These are phyloP conservation scores for Phytophthora lateralis DNA, from an alignment of 352 stramenopile genomes.

Conservation along the genomic window DNA sequence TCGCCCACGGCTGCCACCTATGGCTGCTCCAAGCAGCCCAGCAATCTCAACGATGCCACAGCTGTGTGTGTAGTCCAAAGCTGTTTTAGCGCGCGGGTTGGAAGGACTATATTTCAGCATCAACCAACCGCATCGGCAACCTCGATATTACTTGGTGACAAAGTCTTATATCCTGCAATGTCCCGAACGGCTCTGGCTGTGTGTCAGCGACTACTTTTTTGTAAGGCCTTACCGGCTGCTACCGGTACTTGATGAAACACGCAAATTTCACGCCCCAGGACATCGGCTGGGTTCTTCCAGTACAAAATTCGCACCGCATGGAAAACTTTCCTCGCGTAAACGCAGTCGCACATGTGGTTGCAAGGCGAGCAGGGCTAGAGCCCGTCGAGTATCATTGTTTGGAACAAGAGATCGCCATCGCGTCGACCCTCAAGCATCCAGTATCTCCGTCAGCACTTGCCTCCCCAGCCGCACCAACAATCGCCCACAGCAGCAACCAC, in stretches of 20 bases:
- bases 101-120: conserved; percentile 25
- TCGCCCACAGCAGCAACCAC: conserved; percentile 30
- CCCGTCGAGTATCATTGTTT: conserved; percentile 58
- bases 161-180: conserved; percentile 80
- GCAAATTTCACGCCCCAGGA: conserved; percentile 93
- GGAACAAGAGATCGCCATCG: conserved; percentile 46
- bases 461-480: conserved; percentile 28
- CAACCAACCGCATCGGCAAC: neutral
- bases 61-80: conserved; percentile 46
- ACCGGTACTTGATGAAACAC: conserved; percentile 99
- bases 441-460: conserved; percentile 13
- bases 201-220: conserved; percentile 92
- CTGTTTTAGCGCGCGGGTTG: conserved; percentile 37
- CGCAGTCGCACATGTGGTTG: conserved; percentile 82
- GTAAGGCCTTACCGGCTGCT: conserved; percentile 95
- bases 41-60: conserved; percentile 38
- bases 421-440: conserved; percentile 7
- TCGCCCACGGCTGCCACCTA: conserved; percentile 45
- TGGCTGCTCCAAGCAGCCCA: conserved; percentile 46
- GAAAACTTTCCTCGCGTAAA: conserved; percentile 90
- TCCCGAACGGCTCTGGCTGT: conserved; percentile 21
- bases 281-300: conserved; percentile 94
- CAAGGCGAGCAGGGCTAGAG: conserved; percentile 46
- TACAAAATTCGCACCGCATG: conserved; percentile 83
- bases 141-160: conserved; percentile 3